Evolutionary conservation across 2,329 filamentous ascomycete species (phyloP).

Genomic region (Alternaria infectoria): DNA sequence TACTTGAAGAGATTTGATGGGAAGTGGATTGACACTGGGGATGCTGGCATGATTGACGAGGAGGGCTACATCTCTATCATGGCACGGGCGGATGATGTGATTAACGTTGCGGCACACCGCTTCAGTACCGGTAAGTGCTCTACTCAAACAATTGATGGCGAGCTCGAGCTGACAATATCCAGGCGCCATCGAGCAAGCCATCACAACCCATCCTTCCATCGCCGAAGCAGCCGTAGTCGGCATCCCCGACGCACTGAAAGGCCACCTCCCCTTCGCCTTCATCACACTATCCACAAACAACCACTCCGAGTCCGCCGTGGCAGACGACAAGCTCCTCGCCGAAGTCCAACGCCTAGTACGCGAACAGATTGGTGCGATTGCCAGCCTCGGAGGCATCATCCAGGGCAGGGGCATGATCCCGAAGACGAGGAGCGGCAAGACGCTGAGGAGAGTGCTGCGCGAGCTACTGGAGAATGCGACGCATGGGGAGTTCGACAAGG

Average conservation of each 20-base stretch:
- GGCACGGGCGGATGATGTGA: constrained; percentile 78
- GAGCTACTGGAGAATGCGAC: constrained; percentile 85
- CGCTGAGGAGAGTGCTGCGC: constrained; percentile 77
- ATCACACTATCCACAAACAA: constrained; percentile 65
- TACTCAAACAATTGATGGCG: neutral
- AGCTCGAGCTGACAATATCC: constrained; percentile 6
- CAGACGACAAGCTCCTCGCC: constrained; percentile 56
- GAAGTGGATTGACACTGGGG: constrained; percentile 88
- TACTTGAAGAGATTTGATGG: constrained; percentile 84
- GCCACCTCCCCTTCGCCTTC: constrained; percentile 91
- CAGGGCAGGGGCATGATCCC: constrained; percentile 87
- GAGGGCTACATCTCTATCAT: constrained; percentile 72
- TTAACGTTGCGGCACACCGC: constrained; percentile 93
- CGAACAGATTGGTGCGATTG: constrained; percentile 84
- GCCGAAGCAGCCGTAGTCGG: constrained; percentile 87
- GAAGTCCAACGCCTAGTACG: constrained; percentile 78
- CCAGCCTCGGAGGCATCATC: constrained; percentile 82
- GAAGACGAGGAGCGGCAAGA: constrained; percentile 92
- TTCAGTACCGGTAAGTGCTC: constrained; percentile 75
- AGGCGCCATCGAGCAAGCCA: constrained; percentile 90
- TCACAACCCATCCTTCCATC: constrained; percentile 78
- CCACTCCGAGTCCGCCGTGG: constrained; percentile 60
- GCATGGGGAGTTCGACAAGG: constrained; percentile 72
- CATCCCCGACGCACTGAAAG: constrained; percentile 85
- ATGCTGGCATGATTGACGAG: constrained; percentile 83